Base-by-base conservation (phyloP, 2,329 filamentous ascomycete species). In the Fusarium sp. region DNA sequence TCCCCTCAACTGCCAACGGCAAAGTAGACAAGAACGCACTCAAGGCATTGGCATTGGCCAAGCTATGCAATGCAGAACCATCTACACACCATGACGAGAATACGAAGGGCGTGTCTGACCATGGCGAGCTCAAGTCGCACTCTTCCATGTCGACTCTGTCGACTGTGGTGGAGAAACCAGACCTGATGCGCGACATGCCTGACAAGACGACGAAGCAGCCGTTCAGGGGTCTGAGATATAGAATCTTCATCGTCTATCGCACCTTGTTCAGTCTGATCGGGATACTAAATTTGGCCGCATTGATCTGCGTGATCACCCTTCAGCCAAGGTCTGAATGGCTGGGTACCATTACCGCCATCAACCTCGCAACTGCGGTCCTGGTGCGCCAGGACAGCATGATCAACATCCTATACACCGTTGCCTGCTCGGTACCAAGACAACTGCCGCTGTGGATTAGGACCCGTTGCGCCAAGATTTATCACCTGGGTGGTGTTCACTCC, bases 11-110 rank as follows among this genome's bases (percentile, higher is more conserved):
- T 0, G 68, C 80, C 2, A 87, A 88, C 64, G 86, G 86, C 46
- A 88, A 88, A 75, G 81, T 86, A 44, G 83, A 88, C 75, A 87
- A 86, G 78, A 78, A 76, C 20, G 75, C 77, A 5, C 81, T 88
- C 4, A 76, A 74, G 7, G 71, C 74, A 9, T 68, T 82, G 27
- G 80, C 77, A 25, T 53, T 61, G 61, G 62, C 50, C 46, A 63
- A 53, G 59, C 44, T 36, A 11, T 55, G 8, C 11, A 29, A 49
- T 42, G 36, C 64, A 16, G 51, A 51, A 44, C 42, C 40, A 6
- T 62, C 65, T 9, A 40, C 63, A 42, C 56, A 25, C 20, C 53
- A 67, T 10, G 62, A 44, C 16, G 62, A 68, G 20, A 31, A 50
- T 18, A 55, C 20, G 23, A 40, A 27, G 8, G 31, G 53, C 2